These are phyloP conservation scores for Drechslerella coelobrocha DNA, from an alignment of 2,329 filamentous ascomycete species.

Conservation along the genomic window DNA sequence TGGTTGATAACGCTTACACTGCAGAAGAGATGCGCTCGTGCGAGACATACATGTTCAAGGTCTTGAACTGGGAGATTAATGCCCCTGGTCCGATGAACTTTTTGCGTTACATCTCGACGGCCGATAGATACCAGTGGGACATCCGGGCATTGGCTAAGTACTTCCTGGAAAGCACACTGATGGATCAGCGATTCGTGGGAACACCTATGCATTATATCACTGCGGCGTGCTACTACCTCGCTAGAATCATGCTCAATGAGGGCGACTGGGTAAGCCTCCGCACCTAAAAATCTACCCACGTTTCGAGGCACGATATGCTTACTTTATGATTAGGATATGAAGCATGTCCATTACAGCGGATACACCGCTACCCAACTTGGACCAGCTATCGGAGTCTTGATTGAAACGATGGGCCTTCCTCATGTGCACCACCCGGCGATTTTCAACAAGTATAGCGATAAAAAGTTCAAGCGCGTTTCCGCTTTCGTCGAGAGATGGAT, in stretches of 20 bases:
- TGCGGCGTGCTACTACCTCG: slow-evolving; percentile 89
- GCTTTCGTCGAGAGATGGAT: slow-evolving; percentile 79
- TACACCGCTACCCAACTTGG: slow-evolving; percentile 88
- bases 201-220: slow-evolving; percentile 88
- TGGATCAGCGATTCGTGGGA: slow-evolving; percentile 96
- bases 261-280: slow-evolving; percentile 81
- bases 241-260: slow-evolving; percentile 85
- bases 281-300: neutral
- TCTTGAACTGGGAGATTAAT: slow-evolving; percentile 92
- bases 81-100: slow-evolving; percentile 99
- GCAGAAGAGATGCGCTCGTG: slow-evolving; percentile 86
- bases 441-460: slow-evolving; percentile 89
- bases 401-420: slow-evolving; percentile 86
- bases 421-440: slow-evolving; percentile 83
- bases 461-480: slow-evolving; percentile 84
- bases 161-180: slow-evolving; percentile 93
- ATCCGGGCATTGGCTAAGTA: slow-evolving; percentile 96
- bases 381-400: slow-evolving; percentile 75
- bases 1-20: slow-evolving; percentile 92
- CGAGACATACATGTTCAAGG: slow-evolving; percentile 96
- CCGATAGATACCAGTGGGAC: slow-evolving; percentile 95
- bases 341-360: slow-evolving; percentile 89
- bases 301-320: slow-evolving; percentile 6
- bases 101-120: slow-evolving; percentile 93
- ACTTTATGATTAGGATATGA: slow-evolving; percentile 66